Base-by-base conservation (phyloP, 768 basidiomycete genomes). In the Collybiopsis confluens region DNA sequence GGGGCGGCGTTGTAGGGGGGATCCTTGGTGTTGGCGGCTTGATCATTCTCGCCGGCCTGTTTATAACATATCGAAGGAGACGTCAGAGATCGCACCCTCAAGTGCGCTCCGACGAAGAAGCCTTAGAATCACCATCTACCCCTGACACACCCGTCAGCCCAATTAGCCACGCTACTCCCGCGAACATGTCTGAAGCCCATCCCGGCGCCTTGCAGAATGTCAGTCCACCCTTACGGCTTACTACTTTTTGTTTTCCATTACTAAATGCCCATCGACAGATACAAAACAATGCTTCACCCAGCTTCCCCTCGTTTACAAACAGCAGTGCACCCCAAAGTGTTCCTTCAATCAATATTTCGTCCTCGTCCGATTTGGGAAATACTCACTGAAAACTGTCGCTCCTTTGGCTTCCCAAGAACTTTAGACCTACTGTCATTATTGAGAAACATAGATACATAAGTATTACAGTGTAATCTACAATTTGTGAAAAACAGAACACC, bases 1-100 rank as follows among this genome's bases (percentile, higher is more conserved):
- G 79, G 0, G 85, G 85, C 37, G 85, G 86, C n/a, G 78, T 80
- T 6, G 71, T 84, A 5, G 82, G 81, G 3, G 81, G 77, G 13
- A 54, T 86, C 1, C 71, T 79, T 24, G 72, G 64, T n/a, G 54
- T 80, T 18, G 76, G 71, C 7, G 56, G 77, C 42, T 65, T 83
- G 11, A 73, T 60, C 4, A 76, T 64, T 1, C 53, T 65, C 5
- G 50, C 63, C 5, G 62, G 65, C 49, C 75, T 67, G 61, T 64
- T 74, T 55, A 10, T 68, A 4, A 42, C 60, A 30, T 65, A 41
- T 40, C 65, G 56, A 35, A 63, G 61, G 40, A 65, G 65, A 11
- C 33, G 54, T 21, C 44, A 23, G 15, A 49, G 16, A n/a, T 21
- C n/a, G 7, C 57, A 70, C 44, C 57, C 54, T 43, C 45, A 36